Evolutionary conservation across 371 early-diverging fungal genomes (phyloP), one percentile per base, ranked within the genome.

Genomic region (Phascolomyces articulosus): DNA sequence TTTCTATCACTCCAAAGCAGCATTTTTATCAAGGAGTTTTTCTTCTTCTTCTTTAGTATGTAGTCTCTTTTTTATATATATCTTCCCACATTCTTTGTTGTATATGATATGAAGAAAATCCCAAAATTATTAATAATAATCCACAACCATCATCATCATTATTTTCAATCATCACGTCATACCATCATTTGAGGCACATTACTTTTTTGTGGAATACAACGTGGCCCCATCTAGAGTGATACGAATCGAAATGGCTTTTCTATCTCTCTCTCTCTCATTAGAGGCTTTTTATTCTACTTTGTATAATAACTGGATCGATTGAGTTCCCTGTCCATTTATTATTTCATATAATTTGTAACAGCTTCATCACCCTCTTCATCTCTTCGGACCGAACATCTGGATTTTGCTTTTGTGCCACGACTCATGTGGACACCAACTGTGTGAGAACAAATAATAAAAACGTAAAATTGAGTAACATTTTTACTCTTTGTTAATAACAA

Each of bases 121-220:
- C 15, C 16, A 24, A 13, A 54, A 38, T 16, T 24, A 41, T 40
- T 26, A 44, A 16, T 13, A 38, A 41, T 59, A 8, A 21, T 40
- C 9, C 41, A 58, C 16, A 34, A 4, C 28, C 28, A 53, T 27
- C 9, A 53, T 4, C 34, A 34, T 34, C 34, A 11, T 34, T 34
- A 34, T 6, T 34, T 0, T 9, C 6, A 11, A 6, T 23, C 24
- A 55, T 55, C 31, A 15, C 38, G 56, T 34, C 38, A 55, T 34
- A 16, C 31, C n/a, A n/a, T n/a, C n/a, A 29, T 8, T 20, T 55
- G 56, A 29, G 34, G 29, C 56, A 55, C 34, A 29, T 29, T 55
- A 38, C 34, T 38, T 34, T 23, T n/a, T 55, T 55, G 56, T 55
- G 56, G 29, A 55, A 55, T 55, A 24, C 56, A 55, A 55, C 56